Percentiles rank a stretch among this genome's conserved stretches.
phyloP scores from a whole-genome alignment of 2,329 filamentous ascomycete genomes.

The Didymella sp. region DNA sequence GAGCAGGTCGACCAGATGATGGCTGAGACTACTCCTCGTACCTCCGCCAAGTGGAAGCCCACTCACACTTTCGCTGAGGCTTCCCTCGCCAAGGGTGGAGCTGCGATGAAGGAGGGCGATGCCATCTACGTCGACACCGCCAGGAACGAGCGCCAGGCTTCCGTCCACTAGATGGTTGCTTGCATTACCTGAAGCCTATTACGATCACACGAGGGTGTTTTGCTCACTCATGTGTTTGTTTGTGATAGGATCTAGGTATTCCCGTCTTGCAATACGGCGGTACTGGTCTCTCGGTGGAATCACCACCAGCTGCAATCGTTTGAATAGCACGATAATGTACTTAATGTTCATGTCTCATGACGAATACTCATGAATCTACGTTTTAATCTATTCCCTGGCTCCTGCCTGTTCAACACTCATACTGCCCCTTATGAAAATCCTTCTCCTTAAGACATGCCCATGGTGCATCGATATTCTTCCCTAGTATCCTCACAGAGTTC shows the following conservation, averaged over 20 bases:
- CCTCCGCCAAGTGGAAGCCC: slow-evolving; percentile 76
- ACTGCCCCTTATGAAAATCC: not conserved
- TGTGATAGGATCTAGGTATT: not conserved
- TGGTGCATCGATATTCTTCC: not conserved
- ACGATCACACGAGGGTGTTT: not conserved
- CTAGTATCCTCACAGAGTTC: no score
- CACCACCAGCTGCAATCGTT: not conserved
- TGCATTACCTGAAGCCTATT: not conserved
- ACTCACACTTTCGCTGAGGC: slow-evolving; percentile 66
- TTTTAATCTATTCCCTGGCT: not conserved
- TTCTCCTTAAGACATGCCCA: not conserved
- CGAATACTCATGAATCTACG: not conserved
- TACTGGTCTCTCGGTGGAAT: not conserved
- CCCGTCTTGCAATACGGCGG: not conserved
- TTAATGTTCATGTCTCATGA: not conserved
- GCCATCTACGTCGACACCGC: slow-evolving; percentile 12
- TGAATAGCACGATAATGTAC: not conserved
- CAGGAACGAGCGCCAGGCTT: slow-evolving; percentile 16
- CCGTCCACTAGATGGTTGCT: slow-evolving; percentile 9
- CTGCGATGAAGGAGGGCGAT: slow-evolving; percentile 9
- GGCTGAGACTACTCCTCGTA: slow-evolving; percentile 78
- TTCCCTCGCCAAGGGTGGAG: slow-evolving; percentile 51
- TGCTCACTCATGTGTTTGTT: not conserved
- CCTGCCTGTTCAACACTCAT: not conserved
- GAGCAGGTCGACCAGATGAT: slow-evolving; percentile 73